Base-by-base conservation (phyloP, 495 filamentous ascomycete species). In the Pseudevernia furfuracea region DNA sequence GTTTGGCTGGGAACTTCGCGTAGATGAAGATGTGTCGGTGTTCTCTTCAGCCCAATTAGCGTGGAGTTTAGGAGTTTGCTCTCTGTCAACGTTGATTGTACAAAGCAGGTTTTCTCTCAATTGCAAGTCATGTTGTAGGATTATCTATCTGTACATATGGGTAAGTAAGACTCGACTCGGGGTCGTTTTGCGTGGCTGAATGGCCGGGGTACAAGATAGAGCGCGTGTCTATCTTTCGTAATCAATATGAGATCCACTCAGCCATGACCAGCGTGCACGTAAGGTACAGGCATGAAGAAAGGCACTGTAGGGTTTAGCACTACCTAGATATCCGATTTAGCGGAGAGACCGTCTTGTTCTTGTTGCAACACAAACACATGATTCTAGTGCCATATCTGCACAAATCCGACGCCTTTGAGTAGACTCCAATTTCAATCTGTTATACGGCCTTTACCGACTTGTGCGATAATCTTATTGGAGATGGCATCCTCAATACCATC, bases 1-100 rank as follows among this genome's bases (percentile, higher is more conserved):
- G 94, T 1, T 87, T 97, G 82, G 94, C 92, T 19, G 92, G 93
- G 25, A 90, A 89, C 71, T 83, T 95, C 59, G 86, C 85, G 66
- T 89, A 76, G 37, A 9, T 37, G 12, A 30, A 53, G 3, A 49
- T 30, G 0, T 30, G 25, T 59, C 11, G 21, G 30, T 5, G 17
- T 46, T 7, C 28, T 37, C 14, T 25, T 14, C 10, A 30, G 21
- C 36, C 36, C 41, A 11, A 14, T 46, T 48, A 48, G 62, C 55
- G 41, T 38, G 25, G 53, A 37, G 30, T 64, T 46, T n/a, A 25
- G 14, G 36, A n/a, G 28, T 38, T 57, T 32, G 53, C 36, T 34
- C 1, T 46, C 17, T 36, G 39, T 63, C 21, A 5, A 43, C 15
- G 9, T 14, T 32, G 19, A 28, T 30, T 36, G 53, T 21, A 25